Evolutionary conservation across 768 basidiomycete genomes (phyloP).

Genomic region (Tylopilus sp.): DNA sequence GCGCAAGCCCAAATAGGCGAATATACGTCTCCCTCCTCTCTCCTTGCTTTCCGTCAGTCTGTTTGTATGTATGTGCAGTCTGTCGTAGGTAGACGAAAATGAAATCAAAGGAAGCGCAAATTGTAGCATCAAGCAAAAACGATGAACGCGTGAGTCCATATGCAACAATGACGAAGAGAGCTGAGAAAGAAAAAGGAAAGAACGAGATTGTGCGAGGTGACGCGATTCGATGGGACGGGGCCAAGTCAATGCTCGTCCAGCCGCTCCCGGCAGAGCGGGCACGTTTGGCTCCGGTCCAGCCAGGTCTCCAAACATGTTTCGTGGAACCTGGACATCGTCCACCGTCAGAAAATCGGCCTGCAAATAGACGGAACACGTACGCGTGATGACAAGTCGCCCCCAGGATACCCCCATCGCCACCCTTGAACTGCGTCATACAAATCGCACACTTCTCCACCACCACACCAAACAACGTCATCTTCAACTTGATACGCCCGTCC

Average conservation of each 20-base stretch:
- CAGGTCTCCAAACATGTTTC: slow-evolving; percentile 60
- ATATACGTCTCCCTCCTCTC: slow-evolving; percentile 4
- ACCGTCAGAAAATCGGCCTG: neutral
- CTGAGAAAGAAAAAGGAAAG: neutral
- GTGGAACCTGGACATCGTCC: slow-evolving; percentile 43
- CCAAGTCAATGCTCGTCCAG: slow-evolving; percentile 30
- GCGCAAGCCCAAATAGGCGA: slow-evolving; percentile 2
- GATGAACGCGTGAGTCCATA: slow-evolving; percentile 13
- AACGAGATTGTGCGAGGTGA: neutral
- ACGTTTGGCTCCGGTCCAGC: slow-evolving; percentile 57
- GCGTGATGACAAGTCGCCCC: slow-evolving; percentile 60
- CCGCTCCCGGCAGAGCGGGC: slow-evolving; percentile 60
- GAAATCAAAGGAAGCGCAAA: slow-evolving; percentile 5
- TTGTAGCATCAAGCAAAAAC: slow-evolving; percentile 9
- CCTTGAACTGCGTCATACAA: slow-evolving; percentile 68
- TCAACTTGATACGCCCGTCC: slow-evolving; percentile 70
- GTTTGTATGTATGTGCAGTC: neutral
- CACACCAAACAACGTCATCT: slow-evolving; percentile 59
- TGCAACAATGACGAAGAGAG: slow-evolving; percentile 3
- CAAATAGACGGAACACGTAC: slow-evolving; percentile 25
- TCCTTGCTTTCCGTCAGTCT: neutral
- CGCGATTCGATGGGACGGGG: neutral
- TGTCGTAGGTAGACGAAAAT: slow-evolving; percentile 7
- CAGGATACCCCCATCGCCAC: slow-evolving; percentile 52
- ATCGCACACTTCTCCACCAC: slow-evolving; percentile 70